These are phyloP conservation scores for Barnettozyma sp. DNA, from an alignment of 805 yeast genomes.

Conservation along the genomic window DNA sequence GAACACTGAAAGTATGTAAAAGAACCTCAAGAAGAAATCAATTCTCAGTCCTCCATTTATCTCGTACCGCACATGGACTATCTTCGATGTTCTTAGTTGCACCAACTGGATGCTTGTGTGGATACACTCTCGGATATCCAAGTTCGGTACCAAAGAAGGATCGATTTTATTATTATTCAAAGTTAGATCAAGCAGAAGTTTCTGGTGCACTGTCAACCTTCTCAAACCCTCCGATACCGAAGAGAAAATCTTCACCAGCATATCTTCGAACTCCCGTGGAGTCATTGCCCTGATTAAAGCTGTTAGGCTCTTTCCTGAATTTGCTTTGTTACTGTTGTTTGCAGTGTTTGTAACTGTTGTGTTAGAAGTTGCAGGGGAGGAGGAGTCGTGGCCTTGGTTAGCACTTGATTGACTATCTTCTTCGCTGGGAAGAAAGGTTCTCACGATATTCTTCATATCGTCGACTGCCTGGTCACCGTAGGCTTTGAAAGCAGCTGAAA, in stretches of 20 bases:
- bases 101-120: constrained; percentile 61
- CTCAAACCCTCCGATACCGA: constrained; percentile 66
- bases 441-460: constrained; percentile 69
- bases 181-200: constrained; percentile 66
- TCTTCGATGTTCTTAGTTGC: constrained; percentile 70
- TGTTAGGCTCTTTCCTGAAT: constrained; percentile 30
- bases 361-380: constrained; percentile 9
- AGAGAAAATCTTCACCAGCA: constrained; percentile 56
- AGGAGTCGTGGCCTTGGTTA: constrained; percentile 15
- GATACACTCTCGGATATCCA: constrained; percentile 63
- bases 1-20: constrained; percentile 59
- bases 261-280: constrained; percentile 66
- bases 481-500: constrained; percentile 51
- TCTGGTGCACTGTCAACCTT: constrained; percentile 72
- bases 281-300: constrained; percentile 54
- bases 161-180: constrained; percentile 31
- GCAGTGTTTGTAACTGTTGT: constrained; percentile 12
- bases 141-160: constrained; percentile 40
- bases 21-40: constrained; percentile 60
- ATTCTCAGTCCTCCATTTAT: constrained; percentile 52
- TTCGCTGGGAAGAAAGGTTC: constrained; percentile 47
- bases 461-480: constrained; percentile 64
- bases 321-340: constrained; percentile 6
- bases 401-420: constrained; percentile 26
- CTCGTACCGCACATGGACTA: constrained; percentile 71